Conservation (phyloP, 176 grass and related monocot species). For the Pontederia crassipes region DNA sequence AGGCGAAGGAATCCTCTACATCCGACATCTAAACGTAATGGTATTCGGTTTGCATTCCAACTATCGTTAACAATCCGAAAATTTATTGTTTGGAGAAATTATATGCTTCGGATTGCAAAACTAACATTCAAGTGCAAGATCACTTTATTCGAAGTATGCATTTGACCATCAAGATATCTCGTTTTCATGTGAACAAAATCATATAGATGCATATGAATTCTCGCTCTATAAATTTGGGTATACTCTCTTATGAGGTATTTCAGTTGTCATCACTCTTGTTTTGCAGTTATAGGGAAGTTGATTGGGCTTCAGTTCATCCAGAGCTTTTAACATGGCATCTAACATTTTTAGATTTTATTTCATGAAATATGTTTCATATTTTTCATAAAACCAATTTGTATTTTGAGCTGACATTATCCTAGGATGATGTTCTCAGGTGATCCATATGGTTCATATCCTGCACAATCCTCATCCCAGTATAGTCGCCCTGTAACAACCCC, state of each 20-base stretch:
- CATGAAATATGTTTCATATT: background rate
- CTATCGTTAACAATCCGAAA: no score
- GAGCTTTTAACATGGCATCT: background rate
- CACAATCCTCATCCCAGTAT: slow-evolving; percentile 18
- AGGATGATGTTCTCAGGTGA: slow-evolving; percentile 13
- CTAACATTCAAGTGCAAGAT: no score
- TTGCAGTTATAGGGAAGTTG: background rate
- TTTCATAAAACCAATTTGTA: background rate
- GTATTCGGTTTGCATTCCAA: background rate
- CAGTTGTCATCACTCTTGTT: background rate
- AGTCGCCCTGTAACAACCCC: slow-evolving; percentile 18
- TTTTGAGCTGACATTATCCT: background rate
- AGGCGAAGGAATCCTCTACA: slow-evolving; percentile 10
- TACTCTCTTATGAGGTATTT: no score
- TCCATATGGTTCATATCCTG: slow-evolving; percentile 28
- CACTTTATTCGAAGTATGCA: no score
- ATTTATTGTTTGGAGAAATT: no score
- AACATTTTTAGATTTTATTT: background rate
- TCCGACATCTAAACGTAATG: background rate
- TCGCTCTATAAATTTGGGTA: no score
- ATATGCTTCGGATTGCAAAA: no score
- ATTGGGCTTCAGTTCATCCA: background rate
- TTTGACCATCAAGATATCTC: no score
- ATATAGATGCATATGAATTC: no score
- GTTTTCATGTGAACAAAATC: no score